These are phyloP conservation scores for Lupinus albus DNA, from an alignment of 306 rosid genomes.

Conservation along the genomic window DNA sequence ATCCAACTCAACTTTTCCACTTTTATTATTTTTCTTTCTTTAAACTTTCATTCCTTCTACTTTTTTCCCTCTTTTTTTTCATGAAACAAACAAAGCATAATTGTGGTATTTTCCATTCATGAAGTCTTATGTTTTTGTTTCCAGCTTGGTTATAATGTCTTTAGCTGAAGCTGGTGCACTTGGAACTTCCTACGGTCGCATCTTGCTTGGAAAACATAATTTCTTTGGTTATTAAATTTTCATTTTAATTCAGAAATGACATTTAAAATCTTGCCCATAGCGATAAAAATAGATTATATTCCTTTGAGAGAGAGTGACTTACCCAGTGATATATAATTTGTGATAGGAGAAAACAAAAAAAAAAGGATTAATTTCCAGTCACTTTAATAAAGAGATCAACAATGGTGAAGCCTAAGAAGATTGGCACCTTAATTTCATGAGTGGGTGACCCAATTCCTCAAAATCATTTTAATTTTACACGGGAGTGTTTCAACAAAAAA, in stretches of 20 bases:
- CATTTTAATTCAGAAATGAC: background rate
- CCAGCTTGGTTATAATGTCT: no score
- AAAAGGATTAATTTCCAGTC: background rate
- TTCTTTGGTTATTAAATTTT: background rate
- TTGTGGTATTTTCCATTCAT: no score
- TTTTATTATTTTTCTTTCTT: no score
- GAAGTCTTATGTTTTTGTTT: no score
- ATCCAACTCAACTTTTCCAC: no score
- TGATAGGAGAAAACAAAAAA: background rate
- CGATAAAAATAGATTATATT: background rate
- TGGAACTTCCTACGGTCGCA: slow-evolving; percentile 62
- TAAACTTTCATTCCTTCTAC: no score
- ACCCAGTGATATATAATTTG: background rate
- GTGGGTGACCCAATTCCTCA: no score
- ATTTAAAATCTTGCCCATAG: background rate
- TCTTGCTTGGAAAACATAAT: slow-evolving; percentile 38
- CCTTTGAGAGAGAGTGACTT: background rate
- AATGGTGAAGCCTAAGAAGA: slow-evolving; percentile 44
- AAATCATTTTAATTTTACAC: no score
- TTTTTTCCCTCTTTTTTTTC: no score
- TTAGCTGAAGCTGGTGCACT: slow-evolving; percentile 70
- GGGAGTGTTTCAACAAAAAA: no score
- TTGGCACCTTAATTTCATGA: no score
- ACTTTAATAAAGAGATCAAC: slow-evolving; percentile 59
- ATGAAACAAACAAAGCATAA: no score